Conservation (phyloP, 1,284 basidiomycete genomes). For the Mrakiaceae sp. region DNA sequence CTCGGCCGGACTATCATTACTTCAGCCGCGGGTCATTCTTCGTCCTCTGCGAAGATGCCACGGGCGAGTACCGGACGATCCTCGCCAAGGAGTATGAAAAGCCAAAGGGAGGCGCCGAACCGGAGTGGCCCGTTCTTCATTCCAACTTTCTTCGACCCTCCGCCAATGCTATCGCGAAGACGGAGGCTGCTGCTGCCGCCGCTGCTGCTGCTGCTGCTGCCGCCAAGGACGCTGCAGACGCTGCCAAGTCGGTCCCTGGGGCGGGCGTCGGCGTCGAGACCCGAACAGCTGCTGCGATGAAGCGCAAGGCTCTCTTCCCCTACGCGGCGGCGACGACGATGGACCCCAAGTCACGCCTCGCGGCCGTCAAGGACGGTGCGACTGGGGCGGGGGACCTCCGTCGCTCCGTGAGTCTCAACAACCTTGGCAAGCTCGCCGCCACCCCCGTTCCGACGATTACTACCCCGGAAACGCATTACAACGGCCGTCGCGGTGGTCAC, state of each 20-base stretch:
- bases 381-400: slow-evolving; percentile 43
- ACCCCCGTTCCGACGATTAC: not conserved
- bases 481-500: slow-evolving; percentile 21
- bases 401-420: slow-evolving; percentile 64
- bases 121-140: slow-evolving; percentile 44
- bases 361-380: slow-evolving; percentile 21
- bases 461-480: slow-evolving; percentile 25
- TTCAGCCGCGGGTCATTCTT: slow-evolving; percentile 70
- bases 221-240: not conserved
- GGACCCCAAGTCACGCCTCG: not conserved
- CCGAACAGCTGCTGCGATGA: too few relatives aligned
- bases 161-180: slow-evolving; percentile 19
- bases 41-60: slow-evolving; percentile 82
- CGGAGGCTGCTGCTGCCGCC: slow-evolving; percentile 26
- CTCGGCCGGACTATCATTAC: slow-evolving; percentile 77
- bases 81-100: slow-evolving; percentile 42
- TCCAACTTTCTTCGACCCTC: slow-evolving; percentile 33
- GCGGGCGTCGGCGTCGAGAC: not conserved
- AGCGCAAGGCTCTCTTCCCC: too few relatives aligned
- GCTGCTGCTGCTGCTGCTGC: slow-evolving; percentile 19
- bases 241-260: not conserved
- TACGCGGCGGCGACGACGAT: too few relatives aligned
- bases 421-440: slow-evolving; percentile 38
- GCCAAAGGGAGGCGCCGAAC: slow-evolving; percentile 28
- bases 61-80: slow-evolving; percentile 51